Evolutionary conservation across 352 stramenopile species (phyloP).

Genomic region (Globisporangium megalacanthum): DNA sequence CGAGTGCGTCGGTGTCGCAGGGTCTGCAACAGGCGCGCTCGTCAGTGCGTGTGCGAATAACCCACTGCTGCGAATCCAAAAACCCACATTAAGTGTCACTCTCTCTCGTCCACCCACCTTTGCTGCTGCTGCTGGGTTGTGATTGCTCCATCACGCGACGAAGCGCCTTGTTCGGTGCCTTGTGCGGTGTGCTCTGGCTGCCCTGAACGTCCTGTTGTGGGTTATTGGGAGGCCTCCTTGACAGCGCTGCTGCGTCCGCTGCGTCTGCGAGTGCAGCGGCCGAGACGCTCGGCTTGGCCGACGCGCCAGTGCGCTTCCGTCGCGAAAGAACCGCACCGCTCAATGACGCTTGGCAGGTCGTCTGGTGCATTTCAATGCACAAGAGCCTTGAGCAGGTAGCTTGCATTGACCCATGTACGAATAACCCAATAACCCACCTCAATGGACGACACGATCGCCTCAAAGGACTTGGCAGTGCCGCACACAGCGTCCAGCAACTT

Average conservation of each 20-base stretch:
- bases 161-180: neutral
- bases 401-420: no score
- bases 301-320: constrained; percentile 17
- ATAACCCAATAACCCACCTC: constrained; percentile 23
- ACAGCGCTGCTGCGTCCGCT: neutral
- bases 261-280: constrained; percentile 8
- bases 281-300: neutral
- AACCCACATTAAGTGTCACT: neutral
- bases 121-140: neutral
- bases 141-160: neutral
- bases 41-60: neutral
- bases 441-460: constrained; percentile 63
- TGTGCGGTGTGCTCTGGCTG: neutral
- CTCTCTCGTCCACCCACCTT: neutral
- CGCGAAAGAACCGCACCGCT: constrained; percentile 31
- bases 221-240: neutral
- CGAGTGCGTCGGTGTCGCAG: neutral
- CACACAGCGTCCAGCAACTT: constrained; percentile 57
- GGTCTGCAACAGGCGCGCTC: neutral
- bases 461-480: constrained; percentile 53
- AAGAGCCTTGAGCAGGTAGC: neutral
- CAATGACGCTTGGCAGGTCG: constrained; percentile 37
- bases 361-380: constrained; percentile 13
- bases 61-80: neutral
- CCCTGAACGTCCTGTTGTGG: neutral